Evolutionary conservation across 2,329 filamentous ascomycete genomes (phyloP), one percentile per base, ranked within the genome.

Genomic region (Epichloe festucae): DNA sequence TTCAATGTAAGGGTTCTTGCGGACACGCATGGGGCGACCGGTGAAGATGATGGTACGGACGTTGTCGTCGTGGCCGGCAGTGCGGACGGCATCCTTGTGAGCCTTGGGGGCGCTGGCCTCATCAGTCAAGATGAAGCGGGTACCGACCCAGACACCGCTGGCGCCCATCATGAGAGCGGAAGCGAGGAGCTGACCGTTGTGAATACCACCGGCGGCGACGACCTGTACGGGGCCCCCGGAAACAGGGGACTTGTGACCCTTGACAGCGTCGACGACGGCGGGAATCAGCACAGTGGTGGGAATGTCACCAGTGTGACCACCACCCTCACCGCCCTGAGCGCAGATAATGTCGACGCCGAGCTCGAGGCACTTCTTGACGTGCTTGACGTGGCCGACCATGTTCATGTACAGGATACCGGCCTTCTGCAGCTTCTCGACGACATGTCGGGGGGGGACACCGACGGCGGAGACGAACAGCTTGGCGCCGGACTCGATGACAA

Each of bases 351-450:
- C 93, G 61, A 84, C 88, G 58, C 90, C 93, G 53, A 90, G 79
- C 48, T 91, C 89, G 56, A 98, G 78, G 71, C 89, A 94, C 79
- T 97, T 98, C 73, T 89, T 80, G 57, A 95, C 91, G 74, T 98
- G 93, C 83, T 98, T 98, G 65, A 93, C 91, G 78, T 98, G 93
- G 59, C 93, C 93, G 67, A 98, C 90, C 93, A 98, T 98, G 84
- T 98, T 98, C 93, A 97, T 97, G 79, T 94, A 95, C 59, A 95
- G 78, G 60, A 98, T 80, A 59, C 90, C 90, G 63, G 82, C 74
- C 65, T 82, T 79, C 79, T 98, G 93, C 46, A 98, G 82, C 66
- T 81, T 85, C 59, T 97, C 89, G 63, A 98, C 89, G 53, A 96
- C 84, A 60, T 79, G 74, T 72, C 87, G 88, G 59, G 93, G 89